Evolutionary conservation across 2,329 filamentous ascomycete species (phyloP), one percentile per base, ranked within the genome.

Genomic region (Geoglossum cookeanum): DNA sequence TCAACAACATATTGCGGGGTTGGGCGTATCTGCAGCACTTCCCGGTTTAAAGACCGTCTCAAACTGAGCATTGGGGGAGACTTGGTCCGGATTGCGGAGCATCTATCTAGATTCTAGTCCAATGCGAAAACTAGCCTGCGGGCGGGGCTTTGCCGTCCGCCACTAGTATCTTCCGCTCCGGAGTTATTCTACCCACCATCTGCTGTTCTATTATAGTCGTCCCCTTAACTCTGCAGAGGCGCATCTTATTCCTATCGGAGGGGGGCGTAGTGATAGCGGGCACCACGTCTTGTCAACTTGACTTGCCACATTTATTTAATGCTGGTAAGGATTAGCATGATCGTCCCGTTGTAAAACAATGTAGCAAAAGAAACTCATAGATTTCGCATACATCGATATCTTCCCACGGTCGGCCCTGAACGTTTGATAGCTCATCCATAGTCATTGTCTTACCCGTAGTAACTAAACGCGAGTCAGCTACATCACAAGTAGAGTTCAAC

Each of bases 381-480:
- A 30, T 11, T 32, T 59, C 44, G 37, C 49, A 22, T 53, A 72
- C 65, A 62, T 81, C 79, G 55, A 77, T 71, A 62, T 81, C 89
- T 72, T 94, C 89, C 90, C 91, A 96, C 63, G 87, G 85, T 63
- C 91, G 80, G 60, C 91, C 91, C 68, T 92, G 84, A 32, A 97
- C 89, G 57, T 86, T 83, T 63, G 83, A 76, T 61, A 97, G 76
- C 69, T 96, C 90, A 58, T 91, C 85, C 67, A 84, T 81, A 1
- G 86, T 92, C 80, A 94, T 88, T 64, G 87, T 79, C 71, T 92
- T 89, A 55, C 90, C 91, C 11, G 84, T 88, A 5, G 91, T 96
- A 68, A 96, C 62, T 61, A 32, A 15, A 56, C 22, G 22, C 22
- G 22, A 22, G 22, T 22, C 7, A 56, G 11, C 8, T 15, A 1